These are phyloP conservation scores for Gossypium schwendimanii DNA, from an alignment of 441 rosid species.

Conservation along the genomic window DNA sequence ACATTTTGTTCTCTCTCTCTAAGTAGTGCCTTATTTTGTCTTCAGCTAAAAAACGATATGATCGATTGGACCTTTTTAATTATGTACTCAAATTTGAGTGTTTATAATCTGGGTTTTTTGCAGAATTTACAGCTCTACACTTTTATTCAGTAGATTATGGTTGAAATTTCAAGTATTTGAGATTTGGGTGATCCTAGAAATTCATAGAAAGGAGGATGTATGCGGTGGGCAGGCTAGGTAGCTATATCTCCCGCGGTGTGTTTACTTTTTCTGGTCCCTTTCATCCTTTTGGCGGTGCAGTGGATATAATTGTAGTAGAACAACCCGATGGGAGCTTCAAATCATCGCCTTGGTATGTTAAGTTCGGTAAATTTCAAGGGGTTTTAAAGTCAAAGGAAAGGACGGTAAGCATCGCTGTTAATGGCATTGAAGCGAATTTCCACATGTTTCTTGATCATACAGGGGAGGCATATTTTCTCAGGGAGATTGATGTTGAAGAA, in stretches of 20 bases:
- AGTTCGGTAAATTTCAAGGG: slow-evolving; percentile 97
- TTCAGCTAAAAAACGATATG: not conserved
- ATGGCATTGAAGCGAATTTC: slow-evolving; percentile 69
- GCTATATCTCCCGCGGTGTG: slow-evolving; percentile 75
- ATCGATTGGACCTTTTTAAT: slow-evolving; percentile 14
- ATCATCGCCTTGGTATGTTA: slow-evolving; percentile 94
- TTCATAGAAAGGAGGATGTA: slow-evolving; percentile 38
- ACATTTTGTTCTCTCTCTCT: slow-evolving; percentile 4
- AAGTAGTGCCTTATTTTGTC: not conserved
- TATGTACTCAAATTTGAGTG: slow-evolving; percentile 6
- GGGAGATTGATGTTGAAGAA: slow-evolving; percentile 52
- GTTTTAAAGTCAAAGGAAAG: slow-evolving; percentile 69
- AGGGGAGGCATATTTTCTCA: slow-evolving; percentile 87
- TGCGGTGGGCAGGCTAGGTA: slow-evolving; percentile 82
- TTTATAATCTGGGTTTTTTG: slow-evolving; percentile 19
- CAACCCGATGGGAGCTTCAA: slow-evolving; percentile 90
- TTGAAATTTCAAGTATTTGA: slow-evolving; percentile 20
- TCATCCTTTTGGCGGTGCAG: slow-evolving; percentile 97
- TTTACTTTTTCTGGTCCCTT: slow-evolving; percentile 81
- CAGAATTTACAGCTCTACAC: slow-evolving; percentile 11
- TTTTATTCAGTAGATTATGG: slow-evolving; percentile 14
- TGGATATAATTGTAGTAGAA: slow-evolving; percentile 86
- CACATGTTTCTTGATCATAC: slow-evolving; percentile 82
- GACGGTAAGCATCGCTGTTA: slow-evolving; percentile 56
- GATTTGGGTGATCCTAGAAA: slow-evolving; percentile 20